Evolutionary conservation across 106 monocot genomes (phyloP).

Genomic region (Apostasia ramifera): DNA sequence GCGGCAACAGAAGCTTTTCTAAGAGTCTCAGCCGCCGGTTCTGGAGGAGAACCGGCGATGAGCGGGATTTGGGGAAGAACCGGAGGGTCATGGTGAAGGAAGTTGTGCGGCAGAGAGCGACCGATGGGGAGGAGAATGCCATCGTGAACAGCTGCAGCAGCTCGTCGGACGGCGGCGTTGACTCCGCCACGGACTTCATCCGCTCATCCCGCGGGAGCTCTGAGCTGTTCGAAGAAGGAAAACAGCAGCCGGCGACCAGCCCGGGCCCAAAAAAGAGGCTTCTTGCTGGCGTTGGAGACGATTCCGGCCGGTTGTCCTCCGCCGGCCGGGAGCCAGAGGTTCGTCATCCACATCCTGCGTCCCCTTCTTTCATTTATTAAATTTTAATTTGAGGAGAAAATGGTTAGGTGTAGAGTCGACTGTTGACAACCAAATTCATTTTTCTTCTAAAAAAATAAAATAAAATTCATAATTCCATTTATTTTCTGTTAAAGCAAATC

Average conservation of each 20-base stretch:
- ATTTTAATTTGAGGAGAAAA: too few relatives aligned
- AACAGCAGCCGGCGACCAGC: not conserved
- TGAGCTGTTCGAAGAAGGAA: too few relatives aligned
- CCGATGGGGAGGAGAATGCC: conserved; percentile 13
- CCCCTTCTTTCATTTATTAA: too few relatives aligned
- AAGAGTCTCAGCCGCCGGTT: conserved; percentile 15
- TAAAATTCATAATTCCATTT: too few relatives aligned
- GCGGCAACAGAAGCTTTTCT: conserved; percentile 11
- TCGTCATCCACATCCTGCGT: too few relatives aligned
- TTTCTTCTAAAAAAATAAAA: too few relatives aligned
- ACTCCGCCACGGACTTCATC: not conserved
- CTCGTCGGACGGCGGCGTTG: not conserved
- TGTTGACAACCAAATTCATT: too few relatives aligned
- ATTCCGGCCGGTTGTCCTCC: not conserved
- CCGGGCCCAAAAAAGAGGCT: not conserved
- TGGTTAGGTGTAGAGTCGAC: too few relatives aligned
- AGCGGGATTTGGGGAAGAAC: not conserved
- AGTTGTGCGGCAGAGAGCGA: not conserved
- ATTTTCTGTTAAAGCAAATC: too few relatives aligned
- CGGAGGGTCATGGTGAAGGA: not conserved
- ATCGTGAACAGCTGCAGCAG: conserved; percentile 16
- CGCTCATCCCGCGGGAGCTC: too few relatives aligned
- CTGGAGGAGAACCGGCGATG: conserved; percentile 8
- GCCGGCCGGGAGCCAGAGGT: not conserved
- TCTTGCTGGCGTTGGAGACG: not conserved